These are phyloP conservation scores for Fistulifera solaris DNA, from an alignment of 108 stramenopile species.

Conservation along the genomic window DNA sequence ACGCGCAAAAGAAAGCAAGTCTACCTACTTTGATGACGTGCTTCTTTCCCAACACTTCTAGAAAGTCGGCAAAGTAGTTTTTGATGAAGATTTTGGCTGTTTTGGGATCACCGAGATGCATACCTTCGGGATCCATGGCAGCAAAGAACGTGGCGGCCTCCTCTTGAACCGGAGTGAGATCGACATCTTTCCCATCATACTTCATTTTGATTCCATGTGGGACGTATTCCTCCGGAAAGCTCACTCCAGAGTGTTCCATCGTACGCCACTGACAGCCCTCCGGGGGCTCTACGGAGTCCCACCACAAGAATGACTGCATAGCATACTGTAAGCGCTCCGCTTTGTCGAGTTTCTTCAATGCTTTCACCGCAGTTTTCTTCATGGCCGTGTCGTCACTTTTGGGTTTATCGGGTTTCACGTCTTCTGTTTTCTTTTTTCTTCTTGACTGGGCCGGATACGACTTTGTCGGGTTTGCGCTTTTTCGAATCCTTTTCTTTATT, in stretches of 20 bases:
- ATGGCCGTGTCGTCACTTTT: conserved; percentile 21
- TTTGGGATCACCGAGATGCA: conserved; percentile 89
- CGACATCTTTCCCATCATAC: conserved; percentile 88
- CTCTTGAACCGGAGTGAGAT: conserved; percentile 86
- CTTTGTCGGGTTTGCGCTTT: conserved; percentile 8
- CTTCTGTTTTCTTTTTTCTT: conserved; percentile 12
- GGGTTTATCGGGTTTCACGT: conserved; percentile 18
- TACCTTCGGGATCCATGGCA: conserved; percentile 90
- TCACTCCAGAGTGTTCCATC: conserved; percentile 34
- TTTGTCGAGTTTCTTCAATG: conserved; percentile 65
- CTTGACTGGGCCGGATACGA: neutral
- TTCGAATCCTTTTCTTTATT: conserved; percentile 1
- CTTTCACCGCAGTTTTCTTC: conserved; percentile 9
- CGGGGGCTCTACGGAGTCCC: conserved; percentile 78
- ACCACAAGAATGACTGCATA: conserved; percentile 89
- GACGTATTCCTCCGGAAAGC: conserved; percentile 87
- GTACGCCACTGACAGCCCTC: conserved; percentile 87
- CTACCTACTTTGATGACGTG: conserved; percentile 58
- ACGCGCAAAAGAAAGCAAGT: too few relatives aligned
- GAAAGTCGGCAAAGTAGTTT: conserved; percentile 95
- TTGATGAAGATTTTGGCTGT: conserved; percentile 89
- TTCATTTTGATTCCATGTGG: conserved; percentile 91
- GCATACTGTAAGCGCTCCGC: conserved; percentile 73
- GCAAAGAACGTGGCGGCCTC: conserved; percentile 99
- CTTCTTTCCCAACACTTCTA: conserved; percentile 52